These are phyloP conservation scores for Yamadazyma songkhlaensis DNA, from an alignment of 1,139 yeast species.

Conservation along the genomic window DNA sequence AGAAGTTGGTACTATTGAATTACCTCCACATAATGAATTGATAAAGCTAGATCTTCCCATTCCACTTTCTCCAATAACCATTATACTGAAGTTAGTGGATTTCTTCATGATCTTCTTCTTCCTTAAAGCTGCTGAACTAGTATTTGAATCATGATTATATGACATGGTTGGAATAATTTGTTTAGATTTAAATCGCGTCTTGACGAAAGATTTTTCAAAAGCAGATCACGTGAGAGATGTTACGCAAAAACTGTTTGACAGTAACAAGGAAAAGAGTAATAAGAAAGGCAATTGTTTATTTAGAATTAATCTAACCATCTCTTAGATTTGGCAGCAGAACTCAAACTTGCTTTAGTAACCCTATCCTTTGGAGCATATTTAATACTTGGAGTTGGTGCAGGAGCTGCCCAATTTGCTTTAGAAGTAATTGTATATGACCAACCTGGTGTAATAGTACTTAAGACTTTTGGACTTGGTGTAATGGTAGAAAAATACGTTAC, in stretches of 20 bases:
- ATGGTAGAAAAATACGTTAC: constrained; percentile 57
- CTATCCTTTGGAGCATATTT: constrained; percentile 41
- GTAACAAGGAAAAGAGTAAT: too few relatives aligned
- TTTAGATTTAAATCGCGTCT: neutral
- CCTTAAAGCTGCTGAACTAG: constrained; percentile 38
- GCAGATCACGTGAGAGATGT: neutral
- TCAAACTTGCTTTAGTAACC: constrained; percentile 37
- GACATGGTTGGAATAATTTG: constrained; percentile 9
- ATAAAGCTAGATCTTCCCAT: constrained; percentile 62
- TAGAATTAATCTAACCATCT: constrained; percentile 35
- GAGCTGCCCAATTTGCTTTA: constrained; percentile 61
- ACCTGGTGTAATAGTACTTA: constrained; percentile 74
- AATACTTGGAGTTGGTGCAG: constrained; percentile 63
- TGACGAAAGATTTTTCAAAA: constrained; percentile 1
- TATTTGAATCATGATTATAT: constrained; percentile 16
- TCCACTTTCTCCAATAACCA: constrained; percentile 62
- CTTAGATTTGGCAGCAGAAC: constrained; percentile 33
- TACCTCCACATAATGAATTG: constrained; percentile 80
- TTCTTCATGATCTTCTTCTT: constrained; percentile 56
- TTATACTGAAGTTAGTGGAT: constrained; percentile 52
- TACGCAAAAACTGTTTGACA: neutral
- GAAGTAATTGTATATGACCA: constrained; percentile 76
- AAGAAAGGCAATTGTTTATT: too few relatives aligned
- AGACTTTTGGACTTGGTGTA: constrained; percentile 40
- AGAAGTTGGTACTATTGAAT: constrained; percentile 47